Conservation (phyloP, 202 grass and related monocot genomes). For the Zoysia matrella region DNA sequence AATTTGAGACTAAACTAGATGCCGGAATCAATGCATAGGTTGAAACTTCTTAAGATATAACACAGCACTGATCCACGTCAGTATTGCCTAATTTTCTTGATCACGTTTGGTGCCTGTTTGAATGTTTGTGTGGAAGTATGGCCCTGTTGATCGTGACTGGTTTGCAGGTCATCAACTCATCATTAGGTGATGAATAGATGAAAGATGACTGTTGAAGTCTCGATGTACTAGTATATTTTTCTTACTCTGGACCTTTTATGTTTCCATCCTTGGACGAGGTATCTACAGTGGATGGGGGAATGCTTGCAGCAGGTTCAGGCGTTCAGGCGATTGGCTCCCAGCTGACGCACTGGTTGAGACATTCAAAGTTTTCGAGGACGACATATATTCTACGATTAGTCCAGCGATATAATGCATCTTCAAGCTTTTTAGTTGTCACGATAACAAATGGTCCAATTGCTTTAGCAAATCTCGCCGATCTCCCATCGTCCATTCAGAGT, state of each 20-base stretch:
- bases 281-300: too few species aligned
- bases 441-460: background rate
- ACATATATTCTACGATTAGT: background rate
- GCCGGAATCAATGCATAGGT: conserved; percentile 20
- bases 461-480: too few species aligned
- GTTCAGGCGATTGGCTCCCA: background rate
- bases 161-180: background rate
- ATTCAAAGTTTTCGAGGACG: background rate
- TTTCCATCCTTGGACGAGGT: background rate
- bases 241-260: background rate
- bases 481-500: background rate
- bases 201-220: background rate
- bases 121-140: too few species aligned
- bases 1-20: conserved; percentile 20
- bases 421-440: background rate
- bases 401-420: background rate
- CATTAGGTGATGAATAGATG: background rate
- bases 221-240: background rate
- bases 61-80: background rate
- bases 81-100: background rate
- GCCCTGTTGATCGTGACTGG: background rate
- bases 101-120: background rate
- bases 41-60: conserved; percentile 23
- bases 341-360: background rate
- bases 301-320: too few species aligned